Evolutionary conservation across 495 filamentous ascomycete species (phyloP), one percentile per base, ranked within the genome.

Genomic region (Trichoderma virens): DNA sequence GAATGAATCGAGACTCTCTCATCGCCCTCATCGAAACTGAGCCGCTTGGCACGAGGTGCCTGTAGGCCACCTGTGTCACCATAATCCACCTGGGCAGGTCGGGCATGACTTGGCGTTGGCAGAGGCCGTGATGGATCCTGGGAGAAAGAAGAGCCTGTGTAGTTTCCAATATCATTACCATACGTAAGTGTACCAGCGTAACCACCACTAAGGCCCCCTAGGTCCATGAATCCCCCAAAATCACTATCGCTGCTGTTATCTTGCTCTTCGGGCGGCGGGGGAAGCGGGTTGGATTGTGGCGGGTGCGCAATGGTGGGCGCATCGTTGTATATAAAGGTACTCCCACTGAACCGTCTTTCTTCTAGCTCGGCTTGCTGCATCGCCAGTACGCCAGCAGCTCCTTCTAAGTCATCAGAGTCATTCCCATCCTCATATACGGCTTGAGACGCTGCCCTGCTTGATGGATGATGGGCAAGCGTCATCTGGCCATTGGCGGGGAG

Each of bases 21-120:
- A 70, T 97, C 94, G 0, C 90, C 94, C 71, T 97, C 93, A 70
- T 98, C 94, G 69, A 93, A 98, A 72, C 93, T 97, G 70, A 93
- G 78, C 62, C 91, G 77, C 65, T 87, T 84, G 0, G 80, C 79
- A 56, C 80, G 81, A 20, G 92, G 92, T 64, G 90, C 83, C 23
- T 90, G 83, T 23, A 96, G 76, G 3, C 93, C 93, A 16, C 93
- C 93, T 14, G 92, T 96, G 16, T 90, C 94, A 35, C 82, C 88
- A 30, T 89, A 89, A 71, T 98, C 93, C 13, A 82, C 72, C 9
- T 75, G 74, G 1, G 74, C 79, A 9, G 59, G 23, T 31, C 60
- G 47, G 34, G 13, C 30, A 5, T 65, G 60, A 62, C 77, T 72
- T n/a, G 78, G 75, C 14, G 61, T 67, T 20, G 71, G 71, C 39